Conservation (phyloP, 495 filamentous ascomycete genomes). For the Aspergillus coremiiformis region DNA sequence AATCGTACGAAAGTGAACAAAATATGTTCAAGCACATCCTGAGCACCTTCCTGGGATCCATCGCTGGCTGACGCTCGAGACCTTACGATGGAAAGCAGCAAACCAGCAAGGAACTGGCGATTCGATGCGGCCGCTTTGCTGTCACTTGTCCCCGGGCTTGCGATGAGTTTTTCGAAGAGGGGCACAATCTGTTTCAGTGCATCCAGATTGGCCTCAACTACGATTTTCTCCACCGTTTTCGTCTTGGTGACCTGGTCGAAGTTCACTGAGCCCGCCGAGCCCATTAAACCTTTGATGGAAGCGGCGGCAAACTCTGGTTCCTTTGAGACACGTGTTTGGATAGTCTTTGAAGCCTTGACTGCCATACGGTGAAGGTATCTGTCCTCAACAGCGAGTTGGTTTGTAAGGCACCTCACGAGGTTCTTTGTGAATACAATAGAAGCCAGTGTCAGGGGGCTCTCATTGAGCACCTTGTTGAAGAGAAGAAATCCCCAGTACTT, state of each 20-base stretch:
- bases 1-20: slow-evolving; percentile 36
- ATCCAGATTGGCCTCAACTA: slow-evolving; percentile 52
- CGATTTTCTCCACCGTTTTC: slow-evolving; percentile 74
- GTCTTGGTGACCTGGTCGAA: slow-evolving; percentile 85
- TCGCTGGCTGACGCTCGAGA: slow-evolving; percentile 30
- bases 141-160: slow-evolving; percentile 32
- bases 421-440: slow-evolving; percentile 68
- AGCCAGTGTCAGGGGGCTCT: slow-evolving; percentile 39
- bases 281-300: slow-evolving; percentile 58
- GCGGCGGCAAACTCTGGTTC: slow-evolving; percentile 52
- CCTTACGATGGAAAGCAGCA: slow-evolving; percentile 40
- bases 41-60: slow-evolving; percentile 25
- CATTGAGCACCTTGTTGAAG: slow-evolving; percentile 61
- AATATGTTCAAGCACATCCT: slow-evolving; percentile 32
- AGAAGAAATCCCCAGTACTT: slow-evolving; percentile 89
- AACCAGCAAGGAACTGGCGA: slow-evolving; percentile 42
- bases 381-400: slow-evolving; percentile 77
- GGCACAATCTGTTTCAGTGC: slow-evolving; percentile 36
- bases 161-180: slow-evolving; percentile 35
- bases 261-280: slow-evolving; percentile 60
- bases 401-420: slow-evolving; percentile 73
- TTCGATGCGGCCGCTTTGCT: slow-evolving; percentile 38
- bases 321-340: slow-evolving; percentile 57
- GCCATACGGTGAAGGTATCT: slow-evolving; percentile 80
- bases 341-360: slow-evolving; percentile 58